Evolutionary conservation across 306 rosid species (phyloP), one percentile per base, ranked within the genome.

Genomic region (Pyrus bretschneideri): DNA sequence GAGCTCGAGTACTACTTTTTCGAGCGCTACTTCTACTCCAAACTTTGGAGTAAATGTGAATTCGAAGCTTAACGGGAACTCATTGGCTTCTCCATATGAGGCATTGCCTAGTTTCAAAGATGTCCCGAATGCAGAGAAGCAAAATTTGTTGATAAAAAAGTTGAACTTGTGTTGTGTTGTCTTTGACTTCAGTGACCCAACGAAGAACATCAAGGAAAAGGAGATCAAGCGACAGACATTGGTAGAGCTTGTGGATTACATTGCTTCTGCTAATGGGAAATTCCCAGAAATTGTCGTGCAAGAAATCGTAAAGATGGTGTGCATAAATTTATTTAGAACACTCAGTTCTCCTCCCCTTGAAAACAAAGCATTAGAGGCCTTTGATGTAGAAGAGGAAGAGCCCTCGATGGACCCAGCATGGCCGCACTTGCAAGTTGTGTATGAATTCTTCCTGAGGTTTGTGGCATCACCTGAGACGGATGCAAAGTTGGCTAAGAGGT

Each of bases 371-470:
- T 83, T 90, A 29, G 97, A 89, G 82, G 96, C 92, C 65, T 95
- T 91, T 86, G 99, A 92, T 57, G 70, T 89, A 40, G 99, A 92
- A 52, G 99, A 95, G 77, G 97, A 92, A 67, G 99, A 95, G 81
- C 97, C 99, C 46, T 92, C 92, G 11, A 92, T 95, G 97, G 99
- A 92, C 78, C 99, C 99, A 10, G 93, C 97, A 13, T 95, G 99
- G 99, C 86, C 96, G 46, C 93, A 87, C 86, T 81, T 95, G 88
- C 99, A 95, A 87, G 75, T 89, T 71, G 93, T 89, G 72, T 95
- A 92, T 73, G 99, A 92, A 85, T 85, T 90, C 78, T 88, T 95
- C 74, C 85, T 95, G 70, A 89, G 96, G 82, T 90, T 95, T 85
- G 99, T 95, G 76, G 89, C 93, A 29, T 95, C 99, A 9, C 90